Evolutionary conservation across 371 early-diverging fungal genomes (phyloP).

Genomic region (Amoeboradix gromovi): DNA sequence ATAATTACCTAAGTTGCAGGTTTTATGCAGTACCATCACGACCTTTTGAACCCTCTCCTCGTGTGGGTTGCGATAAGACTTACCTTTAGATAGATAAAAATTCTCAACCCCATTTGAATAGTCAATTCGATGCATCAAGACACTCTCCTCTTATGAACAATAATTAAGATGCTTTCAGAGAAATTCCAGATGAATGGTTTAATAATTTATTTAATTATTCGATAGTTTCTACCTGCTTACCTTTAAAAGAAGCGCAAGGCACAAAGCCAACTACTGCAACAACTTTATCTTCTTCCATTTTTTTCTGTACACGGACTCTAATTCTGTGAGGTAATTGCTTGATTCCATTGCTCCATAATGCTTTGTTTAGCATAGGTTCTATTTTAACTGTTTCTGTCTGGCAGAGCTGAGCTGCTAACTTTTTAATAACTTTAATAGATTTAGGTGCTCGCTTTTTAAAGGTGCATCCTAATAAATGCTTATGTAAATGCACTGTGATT

Average conservation of each 20-base stretch:
- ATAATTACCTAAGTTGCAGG: too few relatives aligned
- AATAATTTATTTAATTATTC: neutral
- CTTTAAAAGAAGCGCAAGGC: slow-evolving; percentile 52
- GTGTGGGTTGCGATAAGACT: too few relatives aligned
- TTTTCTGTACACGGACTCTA: slow-evolving; percentile 62
- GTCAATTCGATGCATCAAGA: too few relatives aligned
- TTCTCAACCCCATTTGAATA: too few relatives aligned
- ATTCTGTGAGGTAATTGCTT: slow-evolving; percentile 66
- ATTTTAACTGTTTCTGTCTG: slow-evolving; percentile 33
- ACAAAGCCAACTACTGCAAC: slow-evolving; percentile 64
- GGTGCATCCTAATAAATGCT: slow-evolving; percentile 38
- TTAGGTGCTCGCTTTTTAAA: slow-evolving; percentile 87
- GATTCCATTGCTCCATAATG: slow-evolving; percentile 54
- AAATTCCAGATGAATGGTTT: neutral
- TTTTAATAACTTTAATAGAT: slow-evolving; percentile 63
- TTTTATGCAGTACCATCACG: too few relatives aligned
- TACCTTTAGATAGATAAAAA: too few relatives aligned
- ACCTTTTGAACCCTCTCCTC: too few relatives aligned
- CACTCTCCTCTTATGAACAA: too few relatives aligned
- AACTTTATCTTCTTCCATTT: slow-evolving; percentile 77
- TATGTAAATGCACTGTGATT: slow-evolving; percentile 81
- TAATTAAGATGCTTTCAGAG: neutral
- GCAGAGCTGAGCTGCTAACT: slow-evolving; percentile 59
- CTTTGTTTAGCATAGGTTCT: slow-evolving; percentile 21
- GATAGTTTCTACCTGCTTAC: slow-evolving; percentile 5